Evolutionary conservation across 2,329 filamentous ascomycete genomes (phyloP), one percentile per base, ranked within the genome.

Genomic region (Fusarium udum): DNA sequence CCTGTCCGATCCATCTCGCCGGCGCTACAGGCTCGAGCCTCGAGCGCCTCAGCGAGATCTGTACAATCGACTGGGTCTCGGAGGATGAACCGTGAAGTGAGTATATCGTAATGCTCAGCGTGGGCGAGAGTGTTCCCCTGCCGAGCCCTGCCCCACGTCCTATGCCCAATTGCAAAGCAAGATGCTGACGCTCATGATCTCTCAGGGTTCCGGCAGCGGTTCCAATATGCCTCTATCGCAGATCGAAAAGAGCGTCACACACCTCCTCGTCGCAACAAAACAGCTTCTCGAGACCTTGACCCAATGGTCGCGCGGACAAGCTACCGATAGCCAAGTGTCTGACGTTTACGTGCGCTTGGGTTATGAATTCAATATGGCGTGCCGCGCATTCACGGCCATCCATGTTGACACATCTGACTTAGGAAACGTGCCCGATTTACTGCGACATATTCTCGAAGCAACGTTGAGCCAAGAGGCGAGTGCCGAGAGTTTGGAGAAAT

Each of bases 301-400:
- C 52, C 93, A 97, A 87, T 99, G 96, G 96, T 99, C 96, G 67
- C 93, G 95, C 64, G 92, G 93, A 71, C 92, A 93, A 78, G 95
- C 96, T 61, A 95, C 94, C 72, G 96, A 99, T 83, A 93, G 92
- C 70, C 94, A 98, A 81, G 96, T 99, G 67, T 98, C 96, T 18
- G 96, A 99, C 82, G 96, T 99, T 77, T 99, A 99, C 81, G 96
- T 99, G 69, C 92, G 96, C 69, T 86, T 99, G 70, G 96, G 96
- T 52, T 99, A 99, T 84, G 96, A 99, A 83, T 99, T 99, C 88
- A 99, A 99, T 84, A 96, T 99, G 86, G 96, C 96, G 34, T 98
- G 95, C 82, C 92, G 96, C 63, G 95, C 96, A 70, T 99, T 99
- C 83, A 94, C 94, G 78, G 94, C 95, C 66, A 99, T 99, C 79